Evolutionary conservation across 805 yeast genomes (phyloP).

Genomic region (Candida sanyiensis): DNA sequence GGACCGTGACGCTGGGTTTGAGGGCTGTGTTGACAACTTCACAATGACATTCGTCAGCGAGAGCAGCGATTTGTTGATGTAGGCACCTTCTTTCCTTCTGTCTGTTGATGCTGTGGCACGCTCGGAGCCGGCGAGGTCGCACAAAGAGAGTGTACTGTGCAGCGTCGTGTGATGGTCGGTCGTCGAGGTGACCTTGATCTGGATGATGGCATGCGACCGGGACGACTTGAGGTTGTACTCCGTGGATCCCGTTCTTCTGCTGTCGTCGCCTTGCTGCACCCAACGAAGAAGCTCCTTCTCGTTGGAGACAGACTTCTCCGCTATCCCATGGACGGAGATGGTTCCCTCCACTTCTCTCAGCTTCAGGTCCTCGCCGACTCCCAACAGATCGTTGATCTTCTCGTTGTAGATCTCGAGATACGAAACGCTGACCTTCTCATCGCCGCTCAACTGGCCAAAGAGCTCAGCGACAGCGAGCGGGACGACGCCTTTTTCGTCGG

Average conservation of each 20-base stretch:
- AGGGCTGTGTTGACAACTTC: slow-evolving; percentile 40
- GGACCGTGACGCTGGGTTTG: slow-evolving; percentile 14
- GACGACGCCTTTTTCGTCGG: slow-evolving; percentile 66
- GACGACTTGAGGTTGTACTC: slow-evolving; percentile 85
- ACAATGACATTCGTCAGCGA: slow-evolving; percentile 93
- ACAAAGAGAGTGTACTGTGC: slow-evolving; percentile 63
- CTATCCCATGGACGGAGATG: slow-evolving; percentile 68
- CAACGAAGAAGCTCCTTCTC: slow-evolving; percentile 55
- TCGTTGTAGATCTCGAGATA: slow-evolving; percentile 95
- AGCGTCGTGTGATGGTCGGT: slow-evolving; percentile 27
- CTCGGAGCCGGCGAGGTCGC: slow-evolving; percentile 98
- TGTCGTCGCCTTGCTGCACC: slow-evolving; percentile 64
- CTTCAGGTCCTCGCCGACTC: slow-evolving; percentile 45
- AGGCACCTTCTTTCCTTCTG: slow-evolving; percentile 90
- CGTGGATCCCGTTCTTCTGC: slow-evolving; percentile 79
- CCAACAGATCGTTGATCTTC: slow-evolving; percentile 69
- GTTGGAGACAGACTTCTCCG: slow-evolving; percentile 50
- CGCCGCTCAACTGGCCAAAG: slow-evolving; percentile 34
- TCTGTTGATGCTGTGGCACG: slow-evolving; percentile 61
- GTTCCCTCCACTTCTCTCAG: slow-evolving; percentile 72
- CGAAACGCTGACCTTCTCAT: slow-evolving; percentile 51
- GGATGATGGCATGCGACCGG: slow-evolving; percentile 85
- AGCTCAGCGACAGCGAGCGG: slow-evolving; percentile 70
- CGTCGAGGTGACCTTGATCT: slow-evolving; percentile 42
- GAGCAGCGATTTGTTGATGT: slow-evolving; percentile 81